Base-by-base conservation (phyloP, 331 rosid species). In the Rhamnella rubrinervis region DNA sequence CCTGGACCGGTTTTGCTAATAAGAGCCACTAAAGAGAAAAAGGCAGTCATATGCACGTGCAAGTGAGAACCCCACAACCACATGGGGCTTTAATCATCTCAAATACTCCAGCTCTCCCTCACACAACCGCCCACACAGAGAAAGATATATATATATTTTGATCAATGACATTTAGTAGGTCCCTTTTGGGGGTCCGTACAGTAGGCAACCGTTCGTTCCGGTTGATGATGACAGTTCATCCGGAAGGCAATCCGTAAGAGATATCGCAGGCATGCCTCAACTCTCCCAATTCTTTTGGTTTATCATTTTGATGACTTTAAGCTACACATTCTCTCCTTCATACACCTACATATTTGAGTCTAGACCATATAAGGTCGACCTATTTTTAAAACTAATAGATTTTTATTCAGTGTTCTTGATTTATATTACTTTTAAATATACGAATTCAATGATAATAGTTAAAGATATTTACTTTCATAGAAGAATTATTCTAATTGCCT, bases 1-100 rank as follows among this genome's bases (percentile, higher is more conserved):
- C 15, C 20, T 35, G 88, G 91, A 86, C 79, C 82, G 82, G 83
- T 65, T 68, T 71, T 37, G 61, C 66, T 65, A 71, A 26, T 59
- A 57, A 63, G 74, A 71, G 77, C 80, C 80, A 71, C 75, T 47
- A 70, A 66, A 40, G 70, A 56, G 59, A 15, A 62, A 65, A 78
- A 80, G 71, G 89, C 74, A 85, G 52, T 44, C 4, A 68, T 77
- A 71, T 77, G 90, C 96, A 91, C 96, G 99, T 89, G 97, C 91
- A 83, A 2, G 80, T 59, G 79, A 75, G 80, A 69, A 84, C 78
- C 82, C 97, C 89, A 89, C 86, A 60, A 63, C 82, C 98, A 91
- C 96, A 93, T 89, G 92, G 89, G 87, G 79, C 80, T 71, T 69
- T 78, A 78, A 85, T 87, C 80, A 88, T 75, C 80, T 78, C 82